These are phyloP conservation scores for Tetrapisispora taiwanensis DNA, from an alignment of 805 yeast genomes.

Conservation along the genomic window DNA sequence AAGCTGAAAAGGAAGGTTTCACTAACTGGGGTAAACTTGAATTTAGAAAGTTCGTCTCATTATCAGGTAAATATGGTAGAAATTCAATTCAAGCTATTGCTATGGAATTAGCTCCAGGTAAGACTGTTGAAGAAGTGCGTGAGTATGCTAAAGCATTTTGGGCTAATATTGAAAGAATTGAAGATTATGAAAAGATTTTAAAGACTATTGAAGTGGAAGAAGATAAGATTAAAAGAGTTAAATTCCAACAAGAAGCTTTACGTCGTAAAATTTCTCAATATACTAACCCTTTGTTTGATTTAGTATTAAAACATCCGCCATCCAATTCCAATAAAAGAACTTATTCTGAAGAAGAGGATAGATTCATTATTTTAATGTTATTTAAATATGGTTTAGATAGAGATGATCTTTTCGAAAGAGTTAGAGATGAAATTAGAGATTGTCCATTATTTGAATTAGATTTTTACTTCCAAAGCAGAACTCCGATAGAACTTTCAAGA, in stretches of 20 bases:
- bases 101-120: conserved; percentile 64
- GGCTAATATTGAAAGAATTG: conserved; percentile 67
- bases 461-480: conserved; percentile 75
- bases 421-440: conserved; percentile 62
- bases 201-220: conserved; percentile 83
- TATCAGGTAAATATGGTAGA: conserved; percentile 73
- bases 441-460: conserved; percentile 78
- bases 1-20: conserved; percentile 57
- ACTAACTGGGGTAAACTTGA: conserved; percentile 81
- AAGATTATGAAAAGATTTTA: conserved; percentile 78
- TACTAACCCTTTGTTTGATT: conserved; percentile 69
- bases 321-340: conserved; percentile 41
- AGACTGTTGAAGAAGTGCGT: conserved; percentile 67
- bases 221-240: conserved; percentile 56
- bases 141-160: conserved; percentile 76
- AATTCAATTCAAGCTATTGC: conserved; percentile 62
- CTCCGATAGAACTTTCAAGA: conserved; percentile 67
- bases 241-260: conserved; percentile 68
- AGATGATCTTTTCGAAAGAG: conserved; percentile 66
- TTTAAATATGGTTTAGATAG: conserved; percentile 74
- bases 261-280: conserved; percentile 64
- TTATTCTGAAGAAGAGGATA: conserved; percentile 82
- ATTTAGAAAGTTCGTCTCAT: conserved; percentile 67
- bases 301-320: conserved; percentile 63
- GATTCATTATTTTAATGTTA: conserved; percentile 72